These are phyloP conservation scores for Westerdykella sp. DNA, from an alignment of 2,329 filamentous ascomycete species.

Conservation along the genomic window DNA sequence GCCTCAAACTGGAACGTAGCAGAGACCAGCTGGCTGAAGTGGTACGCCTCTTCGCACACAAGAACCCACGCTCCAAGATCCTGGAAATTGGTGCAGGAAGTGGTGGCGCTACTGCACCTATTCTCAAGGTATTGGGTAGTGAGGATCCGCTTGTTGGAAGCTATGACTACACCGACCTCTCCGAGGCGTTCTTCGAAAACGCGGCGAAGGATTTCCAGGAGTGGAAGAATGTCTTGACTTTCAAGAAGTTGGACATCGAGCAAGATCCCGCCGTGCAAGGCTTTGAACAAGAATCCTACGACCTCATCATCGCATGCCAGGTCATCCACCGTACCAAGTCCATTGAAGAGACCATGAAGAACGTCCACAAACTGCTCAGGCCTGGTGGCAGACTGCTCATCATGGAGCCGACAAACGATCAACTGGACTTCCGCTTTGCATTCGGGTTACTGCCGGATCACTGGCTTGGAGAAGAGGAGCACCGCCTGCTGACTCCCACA, in stretches of 20 bases:
- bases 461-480: no score
- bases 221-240: conserved; percentile 2
- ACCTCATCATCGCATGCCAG: conserved; percentile 9
- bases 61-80: conserved; percentile 11
- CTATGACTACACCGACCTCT: conserved; percentile 11
- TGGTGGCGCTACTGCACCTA: conserved; percentile 6
- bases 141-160: neutral
- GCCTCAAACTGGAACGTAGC: conserved; percentile 3
- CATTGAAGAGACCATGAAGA: conserved; percentile 6
- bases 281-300: conserved; percentile 25
- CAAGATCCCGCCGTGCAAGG: conserved; percentile 19
- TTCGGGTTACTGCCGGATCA: neutral
- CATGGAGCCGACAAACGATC: conserved; percentile 10
- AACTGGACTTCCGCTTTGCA: conserved; percentile 1
- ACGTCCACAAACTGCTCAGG: conserved; percentile 8
- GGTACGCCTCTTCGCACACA: neutral
- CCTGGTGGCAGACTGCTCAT: conserved; percentile 3
- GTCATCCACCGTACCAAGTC: conserved; percentile 8
- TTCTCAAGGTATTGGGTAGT: neutral
- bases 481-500: no score
- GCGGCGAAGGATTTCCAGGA: conserved; percentile 3
- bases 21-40: conserved; percentile 1
- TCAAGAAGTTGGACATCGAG: conserved; percentile 8
- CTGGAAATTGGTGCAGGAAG: conserved; percentile 24
- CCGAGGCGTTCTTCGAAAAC: conserved; percentile 3